phyloP scores from a whole-genome alignment of 805 yeast species.

The Barnettozyma sp. region DNA sequence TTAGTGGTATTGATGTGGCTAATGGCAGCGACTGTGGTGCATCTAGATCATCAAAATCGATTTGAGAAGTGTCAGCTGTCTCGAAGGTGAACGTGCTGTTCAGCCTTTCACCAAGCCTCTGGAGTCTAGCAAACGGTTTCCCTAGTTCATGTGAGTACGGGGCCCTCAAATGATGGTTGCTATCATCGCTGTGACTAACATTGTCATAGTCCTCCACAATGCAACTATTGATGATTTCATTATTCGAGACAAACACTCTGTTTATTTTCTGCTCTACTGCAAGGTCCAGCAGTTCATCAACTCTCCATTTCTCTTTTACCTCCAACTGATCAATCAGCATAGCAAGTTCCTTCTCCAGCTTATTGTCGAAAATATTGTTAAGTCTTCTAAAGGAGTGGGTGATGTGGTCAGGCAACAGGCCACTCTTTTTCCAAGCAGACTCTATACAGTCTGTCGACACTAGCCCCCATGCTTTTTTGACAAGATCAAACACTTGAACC shows the following conservation, averaged over 20 bases:
- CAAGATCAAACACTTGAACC: slow-evolving; percentile 51
- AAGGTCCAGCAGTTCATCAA: slow-evolving; percentile 46
- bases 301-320: slow-evolving; percentile 52
- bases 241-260: slow-evolving; percentile 46
- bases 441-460: slow-evolving; percentile 32
- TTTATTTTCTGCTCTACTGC: slow-evolving; percentile 35
- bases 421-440: slow-evolving; percentile 39
- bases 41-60: too few species aligned
- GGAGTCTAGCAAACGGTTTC: slow-evolving; percentile 20
- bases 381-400: slow-evolving; percentile 26
- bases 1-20: too few species aligned
- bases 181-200: slow-evolving; percentile 16
- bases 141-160: slow-evolving; percentile 25
- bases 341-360: slow-evolving; percentile 35
- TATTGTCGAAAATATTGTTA: slow-evolving; percentile 29
- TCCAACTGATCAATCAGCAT: slow-evolving; percentile 40
- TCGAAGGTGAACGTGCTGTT: slow-evolving; percentile 7
- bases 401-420: slow-evolving; percentile 31
- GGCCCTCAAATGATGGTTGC: slow-evolving; percentile 17
- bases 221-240: slow-evolving; percentile 55
- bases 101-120: slow-evolving; percentile 19
- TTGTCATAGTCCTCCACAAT: slow-evolving; percentile 36
- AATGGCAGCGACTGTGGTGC: too few species aligned
- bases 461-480: slow-evolving; percentile 49
- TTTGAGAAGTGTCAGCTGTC: too few species aligned